A percentile compares a stretch with the other conserved stretches of the same genome.
phyloP scores from a whole-genome alignment of 371 early-diverging fungal species.

The Rhizopus stolonifer region DNA sequence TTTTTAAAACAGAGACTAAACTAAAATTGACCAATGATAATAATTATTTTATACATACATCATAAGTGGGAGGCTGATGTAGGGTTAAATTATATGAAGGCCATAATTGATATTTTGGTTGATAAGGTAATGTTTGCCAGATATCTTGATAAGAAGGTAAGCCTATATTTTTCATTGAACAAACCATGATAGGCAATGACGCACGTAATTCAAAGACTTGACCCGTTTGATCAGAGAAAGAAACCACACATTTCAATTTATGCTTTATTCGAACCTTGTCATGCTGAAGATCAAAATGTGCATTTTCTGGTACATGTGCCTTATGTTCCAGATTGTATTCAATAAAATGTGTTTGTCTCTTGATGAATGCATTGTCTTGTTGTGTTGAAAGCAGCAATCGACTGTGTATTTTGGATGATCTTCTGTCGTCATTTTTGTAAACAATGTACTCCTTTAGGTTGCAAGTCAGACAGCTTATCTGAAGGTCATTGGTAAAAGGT shows the following conservation, averaged over 20 bases:
- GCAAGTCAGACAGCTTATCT: constrained; percentile 34
- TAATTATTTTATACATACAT: constrained; percentile 11
- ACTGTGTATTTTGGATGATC: constrained; percentile 23
- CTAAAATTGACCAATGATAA: neutral
- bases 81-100: constrained; percentile 23
- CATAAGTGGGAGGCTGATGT: constrained; percentile 25
- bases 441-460: constrained; percentile 43
- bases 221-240: constrained; percentile 26
- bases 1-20: neutral
- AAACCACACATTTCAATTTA: constrained; percentile 29
- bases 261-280: constrained; percentile 42
- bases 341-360: constrained; percentile 10
- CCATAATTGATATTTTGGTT: constrained; percentile 16
- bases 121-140: constrained; percentile 34
- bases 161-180: constrained; percentile 21
- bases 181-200: constrained; percentile 33
- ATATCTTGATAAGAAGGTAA: constrained; percentile 42
- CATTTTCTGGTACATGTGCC: constrained; percentile 19
- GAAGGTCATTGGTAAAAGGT: constrained; percentile 27
- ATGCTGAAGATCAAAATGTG: constrained; percentile 43
- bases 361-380: constrained; percentile 24
- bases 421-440: constrained; percentile 30
- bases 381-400: constrained; percentile 30
- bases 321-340: constrained; percentile 31
- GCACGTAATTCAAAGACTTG: constrained; percentile 41